A percentile compares a stretch with the other conserved stretches of the same genome.
Evolutionary conservation across 2,329 filamentous ascomycete species (phyloP).

Genomic region (Diplodia intermedia): DNA sequence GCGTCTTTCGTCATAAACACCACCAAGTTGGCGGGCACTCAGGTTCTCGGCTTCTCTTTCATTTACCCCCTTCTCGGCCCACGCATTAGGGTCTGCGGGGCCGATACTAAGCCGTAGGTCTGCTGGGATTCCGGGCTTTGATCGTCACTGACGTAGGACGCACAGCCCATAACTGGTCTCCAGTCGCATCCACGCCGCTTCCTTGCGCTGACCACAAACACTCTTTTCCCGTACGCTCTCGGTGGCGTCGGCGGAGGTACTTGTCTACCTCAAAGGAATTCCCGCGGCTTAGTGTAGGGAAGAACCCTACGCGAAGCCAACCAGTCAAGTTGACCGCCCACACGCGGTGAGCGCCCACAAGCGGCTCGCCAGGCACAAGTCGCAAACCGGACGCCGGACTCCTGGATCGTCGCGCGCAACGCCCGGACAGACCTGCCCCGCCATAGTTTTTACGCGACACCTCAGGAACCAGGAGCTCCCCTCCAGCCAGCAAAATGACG

Average conservation of each 20-base stretch:
- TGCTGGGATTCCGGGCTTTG: too few species aligned
- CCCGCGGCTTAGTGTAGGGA: conserved; percentile 54
- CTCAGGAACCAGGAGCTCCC: not conserved
- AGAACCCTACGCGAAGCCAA: conserved; percentile 54
- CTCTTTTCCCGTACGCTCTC: conserved; percentile 22
- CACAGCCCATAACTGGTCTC: conserved; percentile 74
- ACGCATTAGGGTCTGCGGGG: conserved; percentile 93
- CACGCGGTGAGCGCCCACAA: conserved; percentile 61
- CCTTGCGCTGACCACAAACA: conserved; percentile 28
- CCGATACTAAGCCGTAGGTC: conserved; percentile 81
- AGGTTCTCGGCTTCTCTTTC: conserved; percentile 73
- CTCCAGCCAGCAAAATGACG: conserved; percentile 50
- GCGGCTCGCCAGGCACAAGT: conserved; percentile 53
- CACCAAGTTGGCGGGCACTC: conserved; percentile 95
- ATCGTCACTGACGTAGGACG: not conserved
- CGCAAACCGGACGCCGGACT: conserved; percentile 9
- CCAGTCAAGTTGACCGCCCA: conserved; percentile 59
- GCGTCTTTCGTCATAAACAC: conserved; percentile 56
- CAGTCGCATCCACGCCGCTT: conserved; percentile 41
- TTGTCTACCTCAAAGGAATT: conserved; percentile 31
- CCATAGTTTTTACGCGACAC: not conserved
- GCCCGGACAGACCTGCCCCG: not conserved
- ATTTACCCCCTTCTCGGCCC: conserved; percentile 91
- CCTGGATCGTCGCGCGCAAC: conserved; percentile 3
- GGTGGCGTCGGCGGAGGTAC: conserved; percentile 31